Base-by-base conservation (phyloP, 2,329 filamentous ascomycete species). In the Fusarium scirpi region DNA sequence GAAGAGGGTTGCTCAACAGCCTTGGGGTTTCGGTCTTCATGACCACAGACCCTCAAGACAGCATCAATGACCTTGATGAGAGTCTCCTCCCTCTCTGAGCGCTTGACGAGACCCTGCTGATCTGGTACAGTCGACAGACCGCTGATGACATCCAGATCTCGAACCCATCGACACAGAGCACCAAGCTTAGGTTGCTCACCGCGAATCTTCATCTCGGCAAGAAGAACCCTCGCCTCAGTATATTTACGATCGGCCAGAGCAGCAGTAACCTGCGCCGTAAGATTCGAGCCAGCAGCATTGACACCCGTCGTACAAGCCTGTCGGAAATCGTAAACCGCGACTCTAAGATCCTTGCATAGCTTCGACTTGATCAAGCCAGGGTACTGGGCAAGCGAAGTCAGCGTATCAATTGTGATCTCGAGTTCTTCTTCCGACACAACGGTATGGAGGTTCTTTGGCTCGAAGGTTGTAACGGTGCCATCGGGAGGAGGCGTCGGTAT, bases 191-290 rank as follows among this genome's bases (percentile, higher is more conserved):
- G 90, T 20, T 87, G 85, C 66, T 92, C 85, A 5, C 83, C 81
- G n/a, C 90, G 82, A 20, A 92, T 88, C 30, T 86, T 84, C 90
- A 92, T 92, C 80, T 92, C 90, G 1, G 90, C 86, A 2, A 93
- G 84, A 16, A 92, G 76, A 18, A 92, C 85, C 54, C 85, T 85
- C 8, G 90, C 89, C n/a, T 92, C 90, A 12, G 83, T 84, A 69
- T 89, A 91, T 74, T 89, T 88, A 52, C 85, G 88, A 76, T 92
- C 90, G 24, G 87, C 85, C 0, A 93, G 80, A 4, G 90, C 90
- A 22, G 84, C 90, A 10, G 89, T 90, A 34, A 92, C 89, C 48
- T 89, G 85, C 11, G 89, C 88, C 4, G 90, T 92, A 54, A 92
- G 84, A 73, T 90, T 92, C 51, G 85, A 85, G 62, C 86, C 83